A percentile compares a stretch with the other conserved stretches of the same genome.
Conservation (phyloP, 108 stramenopile species). For the Halocafeteria seosinensis region DNA sequence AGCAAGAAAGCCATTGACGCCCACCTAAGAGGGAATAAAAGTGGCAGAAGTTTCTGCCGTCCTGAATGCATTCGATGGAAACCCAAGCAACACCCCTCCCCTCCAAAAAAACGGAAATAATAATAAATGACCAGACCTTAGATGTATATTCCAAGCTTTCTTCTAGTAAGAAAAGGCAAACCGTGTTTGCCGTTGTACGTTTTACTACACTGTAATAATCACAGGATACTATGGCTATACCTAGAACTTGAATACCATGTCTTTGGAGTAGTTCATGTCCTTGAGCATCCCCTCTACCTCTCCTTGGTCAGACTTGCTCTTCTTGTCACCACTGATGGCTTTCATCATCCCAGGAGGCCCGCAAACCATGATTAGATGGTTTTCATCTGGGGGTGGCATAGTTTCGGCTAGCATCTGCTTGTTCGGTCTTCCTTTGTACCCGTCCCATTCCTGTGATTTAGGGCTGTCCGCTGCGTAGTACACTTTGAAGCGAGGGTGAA, state of each 20-base stretch:
- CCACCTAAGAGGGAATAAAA: neutral
- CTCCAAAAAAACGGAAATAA: too few relatives aligned
- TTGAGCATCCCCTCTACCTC: neutral
- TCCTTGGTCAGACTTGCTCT: neutral
- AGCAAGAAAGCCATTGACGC: neutral
- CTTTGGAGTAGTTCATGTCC: neutral
- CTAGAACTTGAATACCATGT: neutral
- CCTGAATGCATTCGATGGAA: neutral
- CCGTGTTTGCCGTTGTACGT: too few relatives aligned
- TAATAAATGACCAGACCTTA: too few relatives aligned
- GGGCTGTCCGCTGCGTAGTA: neutral
- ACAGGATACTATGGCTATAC: too few relatives aligned
- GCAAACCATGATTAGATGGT: neutral
- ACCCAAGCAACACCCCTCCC: too few relatives aligned
- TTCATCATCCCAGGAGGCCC: neutral
- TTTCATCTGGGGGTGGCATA: neutral
- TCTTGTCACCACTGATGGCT: neutral
- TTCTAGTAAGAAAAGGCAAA: too few relatives aligned
- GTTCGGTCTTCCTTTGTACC: neutral
- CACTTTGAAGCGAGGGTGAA: slow-evolving; percentile 8
- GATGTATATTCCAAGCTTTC: too few relatives aligned
- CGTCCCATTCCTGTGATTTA: neutral
- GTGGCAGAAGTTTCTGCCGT: neutral
- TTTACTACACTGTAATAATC: too few relatives aligned
- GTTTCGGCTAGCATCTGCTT: neutral